Conservation (phyloP, 192 early-diverging fungal genomes). For the Powellomyces hirtus region DNA sequence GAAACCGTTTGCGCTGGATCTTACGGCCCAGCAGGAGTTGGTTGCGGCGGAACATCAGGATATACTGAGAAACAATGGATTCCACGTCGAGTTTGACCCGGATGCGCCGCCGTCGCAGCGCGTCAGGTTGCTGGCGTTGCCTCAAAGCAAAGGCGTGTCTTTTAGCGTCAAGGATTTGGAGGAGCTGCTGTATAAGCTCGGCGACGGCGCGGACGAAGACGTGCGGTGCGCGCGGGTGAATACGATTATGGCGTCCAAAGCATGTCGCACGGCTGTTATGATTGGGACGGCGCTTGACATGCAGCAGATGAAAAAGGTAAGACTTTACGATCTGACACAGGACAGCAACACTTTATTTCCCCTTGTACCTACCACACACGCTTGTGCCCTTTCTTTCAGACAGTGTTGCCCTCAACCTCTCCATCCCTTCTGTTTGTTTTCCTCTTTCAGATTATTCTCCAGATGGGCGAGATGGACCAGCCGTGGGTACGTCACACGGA, state of each 20-base stretch:
- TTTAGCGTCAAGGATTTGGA: slow-evolving; percentile 65
- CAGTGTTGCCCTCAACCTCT: no score
- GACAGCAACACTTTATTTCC: background rate
- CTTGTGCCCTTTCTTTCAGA: no score
- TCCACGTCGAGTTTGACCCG: slow-evolving; percentile 66
- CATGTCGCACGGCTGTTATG: slow-evolving; percentile 89
- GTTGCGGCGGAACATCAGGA: slow-evolving; percentile 72
- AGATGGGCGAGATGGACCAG: slow-evolving; percentile 85
- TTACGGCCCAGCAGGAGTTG: slow-evolving; percentile 77
- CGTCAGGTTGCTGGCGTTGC: slow-evolving; percentile 68
- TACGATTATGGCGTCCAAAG: slow-evolving; percentile 81
- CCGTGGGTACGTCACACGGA: slow-evolving; percentile 70
- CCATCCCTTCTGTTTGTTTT: no score
- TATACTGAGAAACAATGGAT: slow-evolving; percentile 78
- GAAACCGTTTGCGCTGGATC: slow-evolving; percentile 63
- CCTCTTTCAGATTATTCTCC: slow-evolving; percentile 69
- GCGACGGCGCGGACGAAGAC: slow-evolving; percentile 14
- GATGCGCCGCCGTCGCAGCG: slow-evolving; percentile 58
- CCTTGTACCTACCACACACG: no score
- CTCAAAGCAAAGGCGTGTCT: slow-evolving; percentile 61
- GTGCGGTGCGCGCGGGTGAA: slow-evolving; percentile 69
- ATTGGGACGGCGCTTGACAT: slow-evolving; percentile 79
- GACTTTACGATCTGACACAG: background rate
- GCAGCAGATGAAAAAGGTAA: slow-evolving; percentile 68
- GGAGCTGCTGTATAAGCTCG: background rate